Evolutionary conservation across 2,329 filamentous ascomycete genomes (phyloP), one percentile per base, ranked within the genome.

Genomic region (Colletotrichum graminicola): DNA sequence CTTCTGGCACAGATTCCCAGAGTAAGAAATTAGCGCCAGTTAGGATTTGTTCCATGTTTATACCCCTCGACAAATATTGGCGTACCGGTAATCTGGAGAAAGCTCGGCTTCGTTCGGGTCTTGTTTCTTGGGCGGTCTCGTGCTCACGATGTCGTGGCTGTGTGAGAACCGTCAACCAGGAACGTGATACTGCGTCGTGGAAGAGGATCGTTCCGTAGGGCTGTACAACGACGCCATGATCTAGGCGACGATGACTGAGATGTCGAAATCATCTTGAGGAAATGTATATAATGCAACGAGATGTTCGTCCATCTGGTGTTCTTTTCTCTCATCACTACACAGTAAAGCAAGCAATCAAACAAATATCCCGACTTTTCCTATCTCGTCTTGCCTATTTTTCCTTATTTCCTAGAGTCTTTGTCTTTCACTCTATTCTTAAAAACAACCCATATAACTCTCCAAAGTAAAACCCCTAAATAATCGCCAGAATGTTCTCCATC

Each of bases 401-500:
- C 62, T 62, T 55, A 32, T 56, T 65, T 62, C 63, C 55, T 45
- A 39, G 3, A 52, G 36, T 72, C 39, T 36, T n/a, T 21, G 43
- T 14, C n/a, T 72, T 47, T 66, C 18, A 45, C 29, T 21, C 32
- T 23, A 36, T 8, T 47, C 29, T 26, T 34, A 5, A 0, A 45
- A 47, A n/a, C 11, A 16, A 18, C 11, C 16, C 10, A 5, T 2
- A 3, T 36, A 12, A 34, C 34, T 6, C 12, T 10, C 12, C 8
- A 45, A 23, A 26, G 4, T 2, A 56, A 18, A 16, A 16, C 2
- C 18, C 10, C 14, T 5, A 18, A 65, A n/a, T 5, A 8, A 8
- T 32, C 41, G 51, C 21, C 62, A 80, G 66, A 61, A 82, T 82
- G 80, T 75, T 80, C 73, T 73, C 77, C 63, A n/a, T 72, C 49